Evolutionary conservation across 2,329 filamentous ascomycete genomes (phyloP), one percentile per base, ranked within the genome.

Genomic region (Claviceps sp.): DNA sequence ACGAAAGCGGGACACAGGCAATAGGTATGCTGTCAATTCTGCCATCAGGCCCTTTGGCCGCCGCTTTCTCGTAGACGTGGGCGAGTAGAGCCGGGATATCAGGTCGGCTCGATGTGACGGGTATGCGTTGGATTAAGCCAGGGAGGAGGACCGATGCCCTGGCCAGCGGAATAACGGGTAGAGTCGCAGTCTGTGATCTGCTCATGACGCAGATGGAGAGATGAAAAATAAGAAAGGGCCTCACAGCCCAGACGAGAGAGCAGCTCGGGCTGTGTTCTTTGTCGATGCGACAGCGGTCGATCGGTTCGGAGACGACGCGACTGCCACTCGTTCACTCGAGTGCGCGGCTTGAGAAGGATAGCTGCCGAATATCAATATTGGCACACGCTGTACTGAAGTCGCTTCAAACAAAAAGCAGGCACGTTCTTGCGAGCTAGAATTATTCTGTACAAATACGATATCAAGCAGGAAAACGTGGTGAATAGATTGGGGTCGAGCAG

Each of bases 31-130:
- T 73, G 58, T 82, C 78, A 62, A 84, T 74, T 56, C 78, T 73
- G 58, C 81, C 75, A 56, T 76, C 78, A 30, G 81, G 78, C 58
- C 84, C 79, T 61, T 82, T 84, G 42, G 80, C 78, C 37, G 85
- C 76, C 30, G 84, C 83, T 59, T 83, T 82, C 61, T 86, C 86
- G 69, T 95, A 91, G 55, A 95, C 80, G 59, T 85, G 84, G 20
- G 89, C 86, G 53, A 98, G 81, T 45, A 97, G 79, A 49, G 91
- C 86, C 50, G 88, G 85, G 58, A 97, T 85, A 68, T 97, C 93
- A 58, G 88, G 82, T 50, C 91, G 87, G 67, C 84, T 76, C 40
- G 76, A 83, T 42, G 84, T 81, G 50, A 96, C 84, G 51, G 88
- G 82, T 58, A 97, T 86, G 60, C 90, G 85, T 60, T 95, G 79